These are phyloP conservation scores for Mrakiaceae sp. DNA, from an alignment of 1,284 basidiomycete species.

Conservation along the genomic window DNA sequence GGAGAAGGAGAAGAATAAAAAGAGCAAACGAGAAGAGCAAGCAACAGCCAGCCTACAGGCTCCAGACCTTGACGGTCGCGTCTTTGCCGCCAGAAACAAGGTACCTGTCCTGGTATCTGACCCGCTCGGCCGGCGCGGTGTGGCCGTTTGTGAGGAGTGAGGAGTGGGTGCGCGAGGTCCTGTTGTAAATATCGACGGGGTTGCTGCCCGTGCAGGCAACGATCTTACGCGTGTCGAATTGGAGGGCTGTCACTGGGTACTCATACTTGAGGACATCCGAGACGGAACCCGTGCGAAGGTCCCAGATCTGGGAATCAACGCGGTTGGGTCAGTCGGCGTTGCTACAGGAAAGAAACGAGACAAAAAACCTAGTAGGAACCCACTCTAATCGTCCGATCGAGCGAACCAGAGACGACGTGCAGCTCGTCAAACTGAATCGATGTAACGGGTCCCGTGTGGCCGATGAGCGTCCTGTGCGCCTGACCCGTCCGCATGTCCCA, in stretches of 20 bases:
- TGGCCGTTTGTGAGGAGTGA: slow-evolving; percentile 82
- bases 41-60: slow-evolving; percentile 47
- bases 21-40: background rate
- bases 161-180: slow-evolving; percentile 81
- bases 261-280: slow-evolving; percentile 87
- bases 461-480: slow-evolving; percentile 81
- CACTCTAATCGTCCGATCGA: slow-evolving; percentile 87
- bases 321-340: background rate
- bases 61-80: slow-evolving; percentile 86
- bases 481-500: slow-evolving; percentile 99
- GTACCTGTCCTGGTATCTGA: slow-evolving; percentile 95
- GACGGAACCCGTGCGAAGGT: slow-evolving; percentile 78
- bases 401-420: slow-evolving; percentile 78
- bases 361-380: slow-evolving; percentile 26
- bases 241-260: slow-evolving; percentile 77
- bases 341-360: background rate
- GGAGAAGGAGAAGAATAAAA: background rate
- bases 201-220: slow-evolving; percentile 90
- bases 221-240: slow-evolving; percentile 92
- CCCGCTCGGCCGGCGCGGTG: slow-evolving; percentile 71
- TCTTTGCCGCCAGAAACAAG: slow-evolving; percentile 84
- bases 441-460: slow-evolving; percentile 88
- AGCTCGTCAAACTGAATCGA: slow-evolving; percentile 95
- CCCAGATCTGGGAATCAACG: slow-evolving; percentile 64
- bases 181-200: slow-evolving; percentile 89